Evolutionary conservation across 108 stramenopile species (phyloP), one percentile per base, ranked within the genome.

Genomic region (Craspedostauros australis): DNA sequence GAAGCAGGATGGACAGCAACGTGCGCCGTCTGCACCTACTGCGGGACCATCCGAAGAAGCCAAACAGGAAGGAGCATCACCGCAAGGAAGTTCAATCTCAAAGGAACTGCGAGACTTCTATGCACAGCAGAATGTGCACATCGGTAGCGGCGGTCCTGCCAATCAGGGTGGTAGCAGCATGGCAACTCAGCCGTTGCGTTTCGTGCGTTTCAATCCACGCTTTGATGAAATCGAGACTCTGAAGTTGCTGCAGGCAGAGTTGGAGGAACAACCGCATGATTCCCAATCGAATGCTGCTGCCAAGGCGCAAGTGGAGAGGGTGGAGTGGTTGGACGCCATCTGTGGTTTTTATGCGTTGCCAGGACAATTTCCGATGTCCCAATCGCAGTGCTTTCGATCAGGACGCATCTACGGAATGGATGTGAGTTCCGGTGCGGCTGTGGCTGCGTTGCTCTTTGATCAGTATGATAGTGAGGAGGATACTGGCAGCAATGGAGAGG

Each of bases 391-490:
- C 21, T 91, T 76, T 71, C 75, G 52, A 29, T 59, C 75, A 5
- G 89, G 83, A 26, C 59, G 83, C 46, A 39, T 95, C 3, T 87
- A 92, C 60, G 94, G 91, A 8, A 92, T 92, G 80, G 94, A 95
- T 71, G 77, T 88, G 6, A 85, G 82, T 23, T 88, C 85, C 21
- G 94, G 94, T 12, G 84, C 86, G 25, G 91, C 86, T 8, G 87
- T 90, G 1, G 80, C 77, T 1, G 91, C 73, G 0, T 72, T 95
- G 39, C 51, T 86, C 44, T 54, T 60, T 22, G 60, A 68, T 42
- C 19, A 46, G 32, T 67, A 74, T 43, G 77, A 76, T 48, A 51
- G 62, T 58, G 39, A 24, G 2, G 34, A 23, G 12, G 23, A 42
- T 24, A 39, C 47, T 45, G 39, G 14, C 15, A 15, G 11, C 28